A percentile compares a stretch with the other conserved stretches of the same genome.
Evolutionary conservation across 441 rosid species (phyloP).

Genomic region (Gossypium schwendimanii): DNA sequence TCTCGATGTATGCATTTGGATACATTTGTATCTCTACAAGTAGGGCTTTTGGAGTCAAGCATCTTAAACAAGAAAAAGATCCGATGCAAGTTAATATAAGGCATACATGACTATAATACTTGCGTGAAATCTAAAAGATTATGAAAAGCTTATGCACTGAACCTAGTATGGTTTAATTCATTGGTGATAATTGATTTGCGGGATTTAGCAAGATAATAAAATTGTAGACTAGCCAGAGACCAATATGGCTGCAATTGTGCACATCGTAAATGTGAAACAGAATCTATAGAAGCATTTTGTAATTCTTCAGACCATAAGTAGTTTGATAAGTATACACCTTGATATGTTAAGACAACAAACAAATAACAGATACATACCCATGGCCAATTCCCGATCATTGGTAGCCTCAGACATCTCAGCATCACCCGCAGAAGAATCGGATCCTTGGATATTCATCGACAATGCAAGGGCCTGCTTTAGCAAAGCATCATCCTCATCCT

Average conservation of each 20-base stretch:
- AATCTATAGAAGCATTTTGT: not conserved
- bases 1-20: not conserved
- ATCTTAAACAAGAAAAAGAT: not conserved
- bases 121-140: not conserved
- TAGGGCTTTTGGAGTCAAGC: not conserved
- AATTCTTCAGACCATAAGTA: not conserved
- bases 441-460: slow-evolving; percentile 27
- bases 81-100: not conserved
- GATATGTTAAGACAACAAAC: not conserved
- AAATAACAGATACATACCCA: slow-evolving; percentile 28
- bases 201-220: not conserved
- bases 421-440: slow-evolving; percentile 28
- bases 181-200: not conserved
- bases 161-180: not conserved
- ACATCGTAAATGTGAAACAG: not conserved
- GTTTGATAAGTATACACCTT: not conserved
- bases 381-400: slow-evolving; percentile 43
- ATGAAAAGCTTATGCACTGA: not conserved
- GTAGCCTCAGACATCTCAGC: slow-evolving; percentile 48
- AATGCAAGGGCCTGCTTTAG: slow-evolving; percentile 44
- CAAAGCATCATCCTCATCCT: slow-evolving; percentile 50
- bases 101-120: not conserved
- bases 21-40: not conserved
- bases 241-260: not conserved
- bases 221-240: not conserved